These are phyloP conservation scores for Lagenidium sp. DNA, from an alignment of 352 stramenopile genomes.

Conservation along the genomic window DNA sequence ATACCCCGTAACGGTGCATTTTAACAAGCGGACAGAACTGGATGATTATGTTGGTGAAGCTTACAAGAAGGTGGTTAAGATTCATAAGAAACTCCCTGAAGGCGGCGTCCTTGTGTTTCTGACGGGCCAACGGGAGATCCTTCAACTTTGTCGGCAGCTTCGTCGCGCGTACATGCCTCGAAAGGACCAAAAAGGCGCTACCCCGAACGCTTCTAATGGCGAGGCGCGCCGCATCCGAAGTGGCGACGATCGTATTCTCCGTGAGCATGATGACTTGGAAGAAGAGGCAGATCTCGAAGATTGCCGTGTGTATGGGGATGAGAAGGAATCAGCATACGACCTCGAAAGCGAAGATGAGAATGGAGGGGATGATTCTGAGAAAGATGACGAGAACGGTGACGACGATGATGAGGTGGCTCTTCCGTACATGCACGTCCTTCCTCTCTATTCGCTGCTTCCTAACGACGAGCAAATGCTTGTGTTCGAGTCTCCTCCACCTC, in stretches of 20 bases:
- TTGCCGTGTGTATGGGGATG: constrained; percentile 42
- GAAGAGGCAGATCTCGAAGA: constrained; percentile 73
- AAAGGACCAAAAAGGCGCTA: constrained; percentile 26
- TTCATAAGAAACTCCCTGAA: constrained; percentile 96
- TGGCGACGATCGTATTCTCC: constrained; percentile 36
- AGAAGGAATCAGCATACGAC: constrained; percentile 25
- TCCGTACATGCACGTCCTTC: constrained; percentile 89
- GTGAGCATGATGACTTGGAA: constrained; percentile 78
- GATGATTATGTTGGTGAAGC: constrained; percentile 94
- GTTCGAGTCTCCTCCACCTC: constrained; percentile 81
- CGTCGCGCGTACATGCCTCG: constrained; percentile 33
- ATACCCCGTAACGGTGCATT: constrained; percentile 97
- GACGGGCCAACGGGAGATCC: constrained; percentile 95
- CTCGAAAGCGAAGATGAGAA: constrained; percentile 31
- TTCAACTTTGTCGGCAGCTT: constrained; percentile 80
- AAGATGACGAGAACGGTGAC: constrained; percentile 79
- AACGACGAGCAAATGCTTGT: constrained; percentile 93
- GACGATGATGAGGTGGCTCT: constrained; percentile 55
- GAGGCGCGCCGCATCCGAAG: constrained; percentile 3
- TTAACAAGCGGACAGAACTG: constrained; percentile 96
- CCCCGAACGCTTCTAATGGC: constrained; percentile 9
- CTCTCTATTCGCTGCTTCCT: constrained; percentile 95
- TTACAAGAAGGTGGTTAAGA: constrained; percentile 95
- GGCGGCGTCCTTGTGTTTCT: constrained; percentile 98
- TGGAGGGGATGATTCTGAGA: constrained; percentile 45